Percentiles rank a stretch among this genome's conserved stretches.
phyloP scores from a whole-genome alignment of 805 yeast species.

The Candida vaughaniae region DNA sequence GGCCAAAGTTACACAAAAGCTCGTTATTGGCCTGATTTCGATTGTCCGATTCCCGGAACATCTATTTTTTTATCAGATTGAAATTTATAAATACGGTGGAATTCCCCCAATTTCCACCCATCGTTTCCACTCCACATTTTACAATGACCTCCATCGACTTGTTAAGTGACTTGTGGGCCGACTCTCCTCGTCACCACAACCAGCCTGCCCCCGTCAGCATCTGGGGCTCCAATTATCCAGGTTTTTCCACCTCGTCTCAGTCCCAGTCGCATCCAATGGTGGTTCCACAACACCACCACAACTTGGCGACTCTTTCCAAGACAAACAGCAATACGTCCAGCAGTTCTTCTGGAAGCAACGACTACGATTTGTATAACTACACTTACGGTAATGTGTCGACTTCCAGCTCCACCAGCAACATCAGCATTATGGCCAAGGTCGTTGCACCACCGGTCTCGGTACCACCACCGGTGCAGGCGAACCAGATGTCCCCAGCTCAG shows the following conservation, averaged over 20 bases:
- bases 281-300: neutral
- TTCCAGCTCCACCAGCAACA: neutral
- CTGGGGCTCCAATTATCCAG: neutral
- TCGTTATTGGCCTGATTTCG: conserved; percentile 8
- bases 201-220: neutral
- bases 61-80: neutral
- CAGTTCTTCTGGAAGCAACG: neutral
- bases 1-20: conserved; percentile 6
- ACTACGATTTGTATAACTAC: neutral
- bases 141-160: conserved; percentile 8
- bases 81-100: neutral
- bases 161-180: conserved; percentile 9
- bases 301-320: neutral
- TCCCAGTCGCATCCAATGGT: neutral
- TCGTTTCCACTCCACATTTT: neutral
- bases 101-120: neutral
- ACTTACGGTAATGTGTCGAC: neutral
- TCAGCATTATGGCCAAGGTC: too few species aligned
- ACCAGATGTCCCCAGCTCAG: conserved; percentile 1
- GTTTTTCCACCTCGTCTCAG: too few species aligned
- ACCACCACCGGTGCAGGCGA: too few species aligned
- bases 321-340: neutral
- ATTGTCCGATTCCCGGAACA: conserved; percentile 12
- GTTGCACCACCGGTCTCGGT: too few species aligned
- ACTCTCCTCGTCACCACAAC: conserved; percentile 1